Evolutionary conservation across 1,139 yeast species (phyloP), one percentile per base, ranked within the genome.

Genomic region (Hansenula anomala): DNA sequence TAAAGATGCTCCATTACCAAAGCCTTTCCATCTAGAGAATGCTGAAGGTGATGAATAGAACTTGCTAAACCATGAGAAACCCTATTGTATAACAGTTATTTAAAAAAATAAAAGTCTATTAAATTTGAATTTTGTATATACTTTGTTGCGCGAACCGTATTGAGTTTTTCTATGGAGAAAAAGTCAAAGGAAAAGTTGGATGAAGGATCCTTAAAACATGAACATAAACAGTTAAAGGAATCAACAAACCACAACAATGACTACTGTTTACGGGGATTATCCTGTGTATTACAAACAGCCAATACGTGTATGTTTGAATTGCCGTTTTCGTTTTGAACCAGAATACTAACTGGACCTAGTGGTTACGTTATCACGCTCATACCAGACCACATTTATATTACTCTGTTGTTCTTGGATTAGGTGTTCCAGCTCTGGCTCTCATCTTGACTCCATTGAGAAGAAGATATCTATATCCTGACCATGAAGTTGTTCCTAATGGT

Each of bases 1-100:
- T 45, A 82, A 80, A 24, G 95, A 88, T 53, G 97, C 97, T 0
- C 96, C 97, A 36, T 55, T 89, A 37, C 97, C 97, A 26, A 82
- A 83, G 50, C 94, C 97, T 39, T 92, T 92, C 49, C 50, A 42
- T 28, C 30, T 50, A 13, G 57, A 53, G 24, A 51, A 51, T 6
- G 30, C 28, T 13, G 42, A 50, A 17, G 48, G 42, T 11, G 28
- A 31, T 2, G 30, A 30, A n/a, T 26, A 25, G 16, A 24, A 2
- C 6, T 15, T 3, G 23, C 15, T 16, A 5, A 23, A n/a, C n/a
- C n/a, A 4, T 18, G 18, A 9, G 22, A 16, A 16, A 11, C 4
- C 14, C 20, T 27, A 11, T 13, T 26, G 28, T 33, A 33, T 24
- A 20, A 28, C 16, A 16, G 15, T 7, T 10, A 4, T 17, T 8